Evolutionary conservation across 179 eudicot species (phyloP).

Genomic region (Beta macrorhiza): DNA sequence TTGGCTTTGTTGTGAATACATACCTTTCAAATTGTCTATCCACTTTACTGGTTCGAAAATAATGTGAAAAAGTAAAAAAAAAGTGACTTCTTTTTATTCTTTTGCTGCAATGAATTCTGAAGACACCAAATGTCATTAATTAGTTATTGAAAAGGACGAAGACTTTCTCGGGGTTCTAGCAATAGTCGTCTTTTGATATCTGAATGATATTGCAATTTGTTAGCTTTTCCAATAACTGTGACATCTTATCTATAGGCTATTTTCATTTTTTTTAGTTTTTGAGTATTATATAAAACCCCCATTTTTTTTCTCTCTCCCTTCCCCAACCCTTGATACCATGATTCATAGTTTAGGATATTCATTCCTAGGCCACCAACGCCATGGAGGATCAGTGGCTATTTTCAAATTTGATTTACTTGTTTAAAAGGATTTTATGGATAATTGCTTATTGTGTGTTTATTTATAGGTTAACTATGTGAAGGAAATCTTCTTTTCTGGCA

Average conservation of each 20-base stretch:
- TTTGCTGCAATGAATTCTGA: neutral
- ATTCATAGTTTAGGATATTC: too few relatives aligned
- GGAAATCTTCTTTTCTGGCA: slow-evolving; percentile 66
- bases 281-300: too few relatives aligned
- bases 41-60: neutral
- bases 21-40: neutral
- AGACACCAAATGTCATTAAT: neutral
- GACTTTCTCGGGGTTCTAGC: neutral
- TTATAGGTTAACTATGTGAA: slow-evolving; percentile 74
- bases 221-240: neutral
- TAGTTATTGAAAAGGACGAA: neutral
- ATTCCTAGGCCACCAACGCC: too few relatives aligned
- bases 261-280: too few relatives aligned
- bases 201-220: neutral
- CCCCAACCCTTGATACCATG: too few relatives aligned
- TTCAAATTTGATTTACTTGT: neutral
- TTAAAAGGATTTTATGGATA: slow-evolving; percentile 6
- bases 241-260: neutral
- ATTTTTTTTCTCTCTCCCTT: too few relatives aligned
- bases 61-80: neutral
- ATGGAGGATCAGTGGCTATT: neutral
- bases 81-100: neutral
- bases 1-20: neutral
- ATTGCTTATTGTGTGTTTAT: slow-evolving; percentile 35
- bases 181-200: neutral